Base-by-base conservation (phyloP, 2,329 filamentous ascomycete genomes). In the Thelonectria rubi region DNA sequence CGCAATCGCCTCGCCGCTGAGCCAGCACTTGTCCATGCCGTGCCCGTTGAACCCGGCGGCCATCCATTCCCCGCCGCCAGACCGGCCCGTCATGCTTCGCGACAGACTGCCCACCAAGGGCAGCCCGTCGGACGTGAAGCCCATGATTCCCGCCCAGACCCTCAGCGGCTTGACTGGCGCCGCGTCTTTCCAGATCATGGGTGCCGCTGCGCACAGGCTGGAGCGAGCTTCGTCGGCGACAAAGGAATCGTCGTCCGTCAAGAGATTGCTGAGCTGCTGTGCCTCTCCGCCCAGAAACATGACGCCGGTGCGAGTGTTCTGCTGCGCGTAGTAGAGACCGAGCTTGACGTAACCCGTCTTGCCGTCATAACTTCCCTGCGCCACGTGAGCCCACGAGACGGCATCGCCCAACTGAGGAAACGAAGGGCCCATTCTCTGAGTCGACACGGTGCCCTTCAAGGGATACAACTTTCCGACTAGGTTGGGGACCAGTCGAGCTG, bases 221-320 rank as follows among this genome's bases (percentile, higher is more conserved):
- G 66, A 69, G 14, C 67, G 64, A 17, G 72, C 77, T 47, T 76
- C 64, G 0, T 74, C 64, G 5, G 80, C 78, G 3, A 80, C 66
- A 5, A 69, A 67, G 0, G 74, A 74, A 64, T 87, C 84, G 3
- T 81, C 78, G 3, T 77, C 75, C 1, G 80, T 69, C 0, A 82
- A 81, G 0, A 85, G 55, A 39, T 80, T 77, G 14, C 75, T 53
- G 4, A 74, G 45, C 14, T 60, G 64, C 37, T 76, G 74, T 30
- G 82, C 81, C 0, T 83, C 85, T 0, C 84, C 84, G 2, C 84
- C 84, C 7, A 84, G 71, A 75, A 86, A 82, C 65, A 86, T 76
- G 50, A 82, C 77, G 9, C 79, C 75, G 1, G 73, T 73, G 3
- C 64, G 46, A 1, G 70, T 65, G 47, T 72, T 72, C 32, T 74